Base-by-base conservation (phyloP, 345 rosid genomes). In the Populus euphratica region DNA sequence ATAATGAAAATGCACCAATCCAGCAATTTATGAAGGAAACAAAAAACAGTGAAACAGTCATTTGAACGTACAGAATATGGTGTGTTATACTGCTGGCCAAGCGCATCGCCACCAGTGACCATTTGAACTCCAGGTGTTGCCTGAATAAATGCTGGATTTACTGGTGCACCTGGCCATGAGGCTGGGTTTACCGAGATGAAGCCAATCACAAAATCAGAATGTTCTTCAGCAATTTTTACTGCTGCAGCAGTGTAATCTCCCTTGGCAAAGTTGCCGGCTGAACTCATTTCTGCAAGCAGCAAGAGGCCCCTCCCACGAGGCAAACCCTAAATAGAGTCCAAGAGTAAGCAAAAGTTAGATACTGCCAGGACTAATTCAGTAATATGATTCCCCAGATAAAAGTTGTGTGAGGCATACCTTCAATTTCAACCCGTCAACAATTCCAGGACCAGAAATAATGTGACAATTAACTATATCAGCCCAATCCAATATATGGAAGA, bases 231-330 rank as follows among this genome's bases (percentile, higher is more conserved):
- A 73, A 92, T 92, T 85, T 93, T 93, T 69, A 90, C 93, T 0
- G 98, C 99, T 64, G 93, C 90, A 56, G 97, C 92, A 43, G 99
- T 96, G 87, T 96, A 96, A 67, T 92, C 98, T 81, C 97, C 99
- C 35, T 78, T 93, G 14, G 99, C 99, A 38, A 96, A 90, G 88
- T 92, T 96, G 31, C 98, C 99, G 23, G 95, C 98, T 52, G 99
- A 96, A 87, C 99, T 96, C 99, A 96, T 96, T 85, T 96, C 99
- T 68, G 99, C 99, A 27, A 96, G 91, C 78, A 96, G 86, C 81
- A 89, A 81, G 31, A 96, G 86, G 49, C 99, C 98, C 84, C 89
- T 92, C 62, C 99, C 98, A 33, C 90, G 88, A 73, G 95, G 95
- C 91, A 93, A 79, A 77, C 99, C 99, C 99, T 96, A 70, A 36